These are phyloP conservation scores for Penicillium griseofulvum DNA, from an alignment of 2,329 filamentous ascomycete genomes.

Conservation along the genomic window DNA sequence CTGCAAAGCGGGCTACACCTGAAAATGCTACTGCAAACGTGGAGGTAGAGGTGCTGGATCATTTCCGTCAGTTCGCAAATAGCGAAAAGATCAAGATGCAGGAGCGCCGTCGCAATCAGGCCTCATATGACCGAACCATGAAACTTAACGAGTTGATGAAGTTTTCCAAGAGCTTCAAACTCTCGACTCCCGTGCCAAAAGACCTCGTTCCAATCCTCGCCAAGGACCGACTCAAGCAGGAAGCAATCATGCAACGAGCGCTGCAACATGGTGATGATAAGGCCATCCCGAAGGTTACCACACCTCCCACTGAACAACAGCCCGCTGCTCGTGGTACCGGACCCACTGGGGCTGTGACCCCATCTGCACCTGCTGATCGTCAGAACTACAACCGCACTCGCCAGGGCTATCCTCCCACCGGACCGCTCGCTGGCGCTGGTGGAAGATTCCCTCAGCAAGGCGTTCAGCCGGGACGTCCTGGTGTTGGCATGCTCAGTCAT, in stretches of 20 bases:
- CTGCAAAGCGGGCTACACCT: slow-evolving; percentile 34
- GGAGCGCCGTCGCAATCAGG: slow-evolving; percentile 56
- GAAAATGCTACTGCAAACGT: slow-evolving; percentile 60
- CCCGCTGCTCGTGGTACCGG: slow-evolving; percentile 45
- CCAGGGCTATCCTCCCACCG: slow-evolving; percentile 47
- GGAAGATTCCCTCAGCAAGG: slow-evolving; percentile 45
- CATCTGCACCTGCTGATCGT: slow-evolving; percentile 46
- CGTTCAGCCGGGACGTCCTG: slow-evolving; percentile 41
- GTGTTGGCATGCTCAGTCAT: slow-evolving; percentile 49
- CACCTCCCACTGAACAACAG: slow-evolving; percentile 53
- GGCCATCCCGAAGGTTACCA: slow-evolving; percentile 45
- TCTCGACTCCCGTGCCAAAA: slow-evolving; percentile 84
- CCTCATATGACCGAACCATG: slow-evolving; percentile 75
- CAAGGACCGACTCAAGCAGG: slow-evolving; percentile 93
- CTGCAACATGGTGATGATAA: slow-evolving; percentile 68
- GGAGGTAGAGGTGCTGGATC: slow-evolving; percentile 59
- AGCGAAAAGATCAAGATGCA: slow-evolving; percentile 60
- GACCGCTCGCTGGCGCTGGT: slow-evolving; percentile 43
- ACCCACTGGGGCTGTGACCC: slow-evolving; percentile 40
- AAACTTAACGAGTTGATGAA: slow-evolving; percentile 94
- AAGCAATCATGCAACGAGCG: slow-evolving; percentile 86
- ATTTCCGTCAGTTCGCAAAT: slow-evolving; percentile 64
- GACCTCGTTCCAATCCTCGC: slow-evolving; percentile 94
- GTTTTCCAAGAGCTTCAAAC: slow-evolving; percentile 90
- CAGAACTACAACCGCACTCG: slow-evolving; percentile 49